These are phyloP conservation scores for Babesia divergens DNA, from an alignment of 169 alveolate species.

Conservation along the genomic window DNA sequence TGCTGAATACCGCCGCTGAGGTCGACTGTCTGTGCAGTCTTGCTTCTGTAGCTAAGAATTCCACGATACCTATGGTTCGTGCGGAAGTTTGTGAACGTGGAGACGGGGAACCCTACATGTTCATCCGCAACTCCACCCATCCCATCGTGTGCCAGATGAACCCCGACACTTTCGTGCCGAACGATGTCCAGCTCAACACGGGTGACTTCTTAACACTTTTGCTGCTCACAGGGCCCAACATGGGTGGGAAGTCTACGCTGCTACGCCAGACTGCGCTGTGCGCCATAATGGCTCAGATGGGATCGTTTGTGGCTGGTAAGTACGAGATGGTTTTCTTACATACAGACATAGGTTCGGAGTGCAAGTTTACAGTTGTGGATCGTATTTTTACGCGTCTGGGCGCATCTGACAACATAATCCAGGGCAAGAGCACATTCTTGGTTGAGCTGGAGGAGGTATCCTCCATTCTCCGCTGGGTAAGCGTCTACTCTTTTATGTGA, in stretches of 20 bases:
- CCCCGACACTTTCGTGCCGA: slow-evolving; percentile 76
- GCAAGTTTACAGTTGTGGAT: slow-evolving; percentile 92
- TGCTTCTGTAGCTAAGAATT: slow-evolving; percentile 68
- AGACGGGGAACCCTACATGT: slow-evolving; percentile 9
- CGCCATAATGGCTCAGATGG: slow-evolving; percentile 96
- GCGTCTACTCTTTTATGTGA: background rate
- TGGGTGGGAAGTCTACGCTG: slow-evolving; percentile 99
- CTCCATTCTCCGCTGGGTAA: slow-evolving; percentile 69
- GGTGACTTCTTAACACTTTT: slow-evolving; percentile 45
- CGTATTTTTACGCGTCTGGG: slow-evolving; percentile 98
- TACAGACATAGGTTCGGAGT: slow-evolving; percentile 8
- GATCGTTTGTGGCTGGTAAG: slow-evolving; percentile 96
- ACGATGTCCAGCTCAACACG: slow-evolving; percentile 65
- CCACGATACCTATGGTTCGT: slow-evolving; percentile 36
- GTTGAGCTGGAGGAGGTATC: slow-evolving; percentile 98
- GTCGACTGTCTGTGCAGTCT: slow-evolving; percentile 89
- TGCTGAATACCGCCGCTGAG: slow-evolving; percentile 82
- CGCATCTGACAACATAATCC: slow-evolving; percentile 94
- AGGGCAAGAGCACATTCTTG: slow-evolving; percentile 97
- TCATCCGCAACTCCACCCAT: slow-evolving; percentile 14
- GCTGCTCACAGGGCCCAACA: slow-evolving; percentile 99
- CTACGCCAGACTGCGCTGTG: slow-evolving; percentile 94
- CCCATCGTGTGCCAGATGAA: slow-evolving; percentile 45
- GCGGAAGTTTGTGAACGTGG: slow-evolving; percentile 33
- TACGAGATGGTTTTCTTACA: background rate